A percentile compares a stretch with the other conserved stretches of the same genome.
These are phyloP conservation scores for Luzula sylvatica DNA, from an alignment of 176 grass and related monocot species.

Conservation along the genomic window DNA sequence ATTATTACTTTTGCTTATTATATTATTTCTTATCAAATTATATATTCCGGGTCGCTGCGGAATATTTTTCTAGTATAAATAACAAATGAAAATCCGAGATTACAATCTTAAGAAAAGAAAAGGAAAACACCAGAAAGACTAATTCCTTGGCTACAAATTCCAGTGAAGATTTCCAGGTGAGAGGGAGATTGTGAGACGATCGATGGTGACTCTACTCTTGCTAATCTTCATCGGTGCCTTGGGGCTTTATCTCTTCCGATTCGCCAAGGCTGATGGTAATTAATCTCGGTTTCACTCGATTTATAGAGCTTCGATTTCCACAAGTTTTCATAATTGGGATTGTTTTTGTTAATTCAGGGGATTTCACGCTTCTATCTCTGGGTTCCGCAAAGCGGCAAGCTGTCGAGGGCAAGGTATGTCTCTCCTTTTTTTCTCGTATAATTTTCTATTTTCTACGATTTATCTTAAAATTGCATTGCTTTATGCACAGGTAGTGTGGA, in stretches of 20 bases:
- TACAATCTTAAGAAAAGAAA: no score
- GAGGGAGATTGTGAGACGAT: neutral
- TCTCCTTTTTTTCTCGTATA: neutral
- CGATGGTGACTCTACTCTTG: slow-evolving; percentile 36
- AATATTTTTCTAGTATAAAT: no score
- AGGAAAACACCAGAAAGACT: neutral
- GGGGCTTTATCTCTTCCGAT: slow-evolving; percentile 46
- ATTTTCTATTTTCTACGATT: neutral
- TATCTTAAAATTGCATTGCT: neutral
- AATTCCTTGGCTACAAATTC: no score
- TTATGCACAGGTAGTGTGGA: slow-evolving; percentile 71
- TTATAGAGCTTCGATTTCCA: neutral
- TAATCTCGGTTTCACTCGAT: neutral
- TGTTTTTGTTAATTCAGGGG: slow-evolving; percentile 35
- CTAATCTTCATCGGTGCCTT: slow-evolving; percentile 24
- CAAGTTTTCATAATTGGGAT: neutral
- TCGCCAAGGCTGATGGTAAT: slow-evolving; percentile 64
- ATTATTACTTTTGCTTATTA: no score
- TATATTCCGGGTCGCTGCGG: no score
- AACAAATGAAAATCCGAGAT: no score
- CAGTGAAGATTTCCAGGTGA: no score
- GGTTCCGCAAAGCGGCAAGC: slow-evolving; percentile 49
- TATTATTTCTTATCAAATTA: no score
- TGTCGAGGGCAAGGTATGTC: slow-evolving; percentile 76
- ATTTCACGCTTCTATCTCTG: slow-evolving; percentile 68